Evolutionary conservation across 2,329 filamentous ascomycete species (phyloP), one percentile per base, ranked within the genome.

Genomic region (Chrysoporthe austroafricana): DNA sequence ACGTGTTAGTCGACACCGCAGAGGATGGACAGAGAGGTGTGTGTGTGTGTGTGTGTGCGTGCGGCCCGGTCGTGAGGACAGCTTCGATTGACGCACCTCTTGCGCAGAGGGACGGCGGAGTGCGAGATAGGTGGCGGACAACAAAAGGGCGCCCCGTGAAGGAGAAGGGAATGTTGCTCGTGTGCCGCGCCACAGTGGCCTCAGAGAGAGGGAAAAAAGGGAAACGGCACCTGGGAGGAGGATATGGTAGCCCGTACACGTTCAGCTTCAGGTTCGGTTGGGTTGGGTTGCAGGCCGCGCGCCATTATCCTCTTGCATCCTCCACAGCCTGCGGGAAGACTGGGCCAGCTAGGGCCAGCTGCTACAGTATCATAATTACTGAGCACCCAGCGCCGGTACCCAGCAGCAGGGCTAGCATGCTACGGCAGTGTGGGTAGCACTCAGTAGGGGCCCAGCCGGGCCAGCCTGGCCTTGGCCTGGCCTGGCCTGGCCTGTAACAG

Each of bases 21-120:
- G 57, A 39, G 42, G 16, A 11, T 11, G 18, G 43, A 13, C 3
- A 8, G 21, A 9, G n/a, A 21, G 44, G 50, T 21, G 50, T 21
- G 50, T 32, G 26, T 26, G 26, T 26, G 26, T 26, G 26, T 26
- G 26, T 26, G 26, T 26, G 26, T 26, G 26, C 26, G 26, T 26
- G 26, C 32, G 9, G 50, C 32, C 50, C 32, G 21, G 26, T 16
- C 32, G 14, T 32, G 50, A 54, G 50, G 50, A n/a, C 44, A 26
- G 61, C 61, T 43, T 46, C 50, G 57, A 64, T 64, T 56, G 52
- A 57, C 36, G 54, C 62, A 57, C 62, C 50, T 64, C 13, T 34
- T 56, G 48, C 26, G 36, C 3, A n/a, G 21, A 52, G 48, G 11
- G 57, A 44, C n/a, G 34, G 44, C n/a, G 13, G 18, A 16, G 39